Base-by-base conservation (phyloP, 2,329 filamentous ascomycete genomes). In the Pseudogymnoascus sp. region DNA sequence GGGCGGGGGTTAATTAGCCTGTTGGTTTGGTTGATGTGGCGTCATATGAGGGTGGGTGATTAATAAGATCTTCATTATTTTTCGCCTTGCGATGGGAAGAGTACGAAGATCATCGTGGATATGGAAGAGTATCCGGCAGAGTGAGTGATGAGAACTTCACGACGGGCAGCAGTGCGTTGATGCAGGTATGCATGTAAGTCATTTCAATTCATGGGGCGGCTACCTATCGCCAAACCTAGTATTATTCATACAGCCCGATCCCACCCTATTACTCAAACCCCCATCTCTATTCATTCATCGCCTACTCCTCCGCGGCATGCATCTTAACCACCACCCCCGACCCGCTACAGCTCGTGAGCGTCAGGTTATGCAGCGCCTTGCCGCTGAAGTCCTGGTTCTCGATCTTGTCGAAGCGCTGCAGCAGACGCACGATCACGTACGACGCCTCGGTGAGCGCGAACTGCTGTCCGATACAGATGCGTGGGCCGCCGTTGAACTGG, bases 381-480 rank as follows among this genome's bases (percentile, higher is more conserved):
- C 68, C 67, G 51, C 72, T 69, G 36, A 67, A 68, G 23, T 75
- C 73, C 61, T 73, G 61, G 29, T 65, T 67, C 63, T 75, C 73
- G 40, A 75, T 71, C 45, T 62, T 65, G 14, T 73, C 71, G 63
- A 73, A 76, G 34, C 69, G 67, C 62, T 76, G 75, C 37, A 75
- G 64, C 14, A 77, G 63, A 12, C 75, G 68, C 3, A 74, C 70
- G 3, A 73, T 69, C 4, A 73, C 71, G 61, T 75, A 76, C 1
- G 69, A 68, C 3, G 71, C 71, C 66, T 76, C 75, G 0, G 71
- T 74, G 45, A 77, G 68, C 16, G 74, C 73, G 63, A 75, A 76
- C 68, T 77, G 74, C 59, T 77, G 72, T 18, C 71, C 75, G 18
- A 75, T 65, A 60, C 74, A 76, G 39, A 76, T 73, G 6, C 75